Conservation (phyloP, 1,284 basidiomycete species). For the Fomes fomentarius region DNA sequence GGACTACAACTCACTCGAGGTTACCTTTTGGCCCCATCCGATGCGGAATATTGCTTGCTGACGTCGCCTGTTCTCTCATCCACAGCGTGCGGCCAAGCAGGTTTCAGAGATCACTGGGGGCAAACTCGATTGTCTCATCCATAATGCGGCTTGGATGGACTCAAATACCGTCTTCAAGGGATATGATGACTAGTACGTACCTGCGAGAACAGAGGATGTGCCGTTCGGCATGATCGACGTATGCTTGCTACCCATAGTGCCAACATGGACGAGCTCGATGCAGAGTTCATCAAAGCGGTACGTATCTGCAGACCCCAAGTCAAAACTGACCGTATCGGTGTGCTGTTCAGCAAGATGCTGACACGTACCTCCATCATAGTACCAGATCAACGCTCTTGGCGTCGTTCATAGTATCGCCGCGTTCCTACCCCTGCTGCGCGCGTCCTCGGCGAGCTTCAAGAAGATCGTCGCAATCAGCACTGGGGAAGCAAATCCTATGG, state of each 20-base stretch:
- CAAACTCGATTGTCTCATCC: slow-evolving; percentile 35
- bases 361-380: slow-evolving; percentile 14
- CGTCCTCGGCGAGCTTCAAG: slow-evolving; percentile 32
- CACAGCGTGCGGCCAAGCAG: slow-evolving; percentile 18
- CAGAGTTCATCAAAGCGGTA: slow-evolving; percentile 16
- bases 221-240: no score
- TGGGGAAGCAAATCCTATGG: slow-evolving; percentile 35
- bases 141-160: slow-evolving; percentile 31
- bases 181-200: slow-evolving; percentile 21
- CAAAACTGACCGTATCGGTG: no score
- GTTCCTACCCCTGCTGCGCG: slow-evolving; percentile 41
- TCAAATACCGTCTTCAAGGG: not conserved
- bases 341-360: no score
- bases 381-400: slow-evolving; percentile 42
- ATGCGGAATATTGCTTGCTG: not conserved
- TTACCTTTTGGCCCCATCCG: not conserved
- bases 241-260: no score
- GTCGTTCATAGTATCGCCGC: slow-evolving; percentile 39
- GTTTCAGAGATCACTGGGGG: slow-evolving; percentile 29
- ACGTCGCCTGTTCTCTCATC: not conserved
- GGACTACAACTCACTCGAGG: not conserved
- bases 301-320: no score
- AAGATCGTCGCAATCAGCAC: slow-evolving; percentile 41
- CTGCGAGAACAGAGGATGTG: no score
- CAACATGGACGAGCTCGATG: slow-evolving; percentile 19